Conservation (phyloP, 768 basidiomycete genomes). For the Auricularia sp. region DNA sequence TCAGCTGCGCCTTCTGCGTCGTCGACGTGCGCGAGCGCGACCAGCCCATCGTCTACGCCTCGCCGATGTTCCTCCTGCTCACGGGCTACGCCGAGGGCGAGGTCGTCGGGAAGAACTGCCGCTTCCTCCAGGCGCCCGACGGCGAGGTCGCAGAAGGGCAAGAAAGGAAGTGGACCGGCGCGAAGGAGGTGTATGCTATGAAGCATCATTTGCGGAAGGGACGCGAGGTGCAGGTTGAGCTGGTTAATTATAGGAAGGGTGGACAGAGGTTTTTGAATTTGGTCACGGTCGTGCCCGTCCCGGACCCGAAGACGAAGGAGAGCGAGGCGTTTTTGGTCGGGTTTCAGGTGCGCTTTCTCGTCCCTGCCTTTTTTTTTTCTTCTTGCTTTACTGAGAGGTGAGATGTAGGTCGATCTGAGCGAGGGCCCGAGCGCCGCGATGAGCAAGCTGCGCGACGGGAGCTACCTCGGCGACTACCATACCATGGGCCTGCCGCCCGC, state of each 20-base stretch:
- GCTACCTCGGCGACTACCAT: slow-evolving; percentile 58
- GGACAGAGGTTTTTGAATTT: slow-evolving; percentile 85
- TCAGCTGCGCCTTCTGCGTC: slow-evolving; percentile 86
- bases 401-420: slow-evolving; percentile 71
- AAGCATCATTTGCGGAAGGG: slow-evolving; percentile 51
- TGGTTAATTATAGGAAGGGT: slow-evolving; percentile 83
- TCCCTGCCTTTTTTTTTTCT: neutral
- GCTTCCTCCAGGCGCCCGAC: slow-evolving; percentile 76
- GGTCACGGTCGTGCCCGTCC: slow-evolving; percentile 80
- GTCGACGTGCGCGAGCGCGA: slow-evolving; percentile 77
- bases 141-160: slow-evolving; percentile 43
- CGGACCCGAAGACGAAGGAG: slow-evolving; percentile 46
- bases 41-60: slow-evolving; percentile 82
- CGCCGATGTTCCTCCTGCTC: slow-evolving; percentile 66
- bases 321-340: slow-evolving; percentile 84
- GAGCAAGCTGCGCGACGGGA: slow-evolving; percentile 67
- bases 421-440: slow-evolving; percentile 79
- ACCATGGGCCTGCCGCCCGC: slow-evolving; percentile 4
- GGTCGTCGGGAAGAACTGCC: slow-evolving; percentile 83
- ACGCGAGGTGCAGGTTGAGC: slow-evolving; percentile 38
- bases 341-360: slow-evolving; percentile 31
- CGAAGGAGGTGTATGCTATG: slow-evolving; percentile 43
- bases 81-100: slow-evolving; percentile 69
- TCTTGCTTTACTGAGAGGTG: neutral
- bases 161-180: slow-evolving; percentile 42